phyloP scores from a whole-genome alignment of 179 eudicot species.

The Silene coronaria region DNA sequence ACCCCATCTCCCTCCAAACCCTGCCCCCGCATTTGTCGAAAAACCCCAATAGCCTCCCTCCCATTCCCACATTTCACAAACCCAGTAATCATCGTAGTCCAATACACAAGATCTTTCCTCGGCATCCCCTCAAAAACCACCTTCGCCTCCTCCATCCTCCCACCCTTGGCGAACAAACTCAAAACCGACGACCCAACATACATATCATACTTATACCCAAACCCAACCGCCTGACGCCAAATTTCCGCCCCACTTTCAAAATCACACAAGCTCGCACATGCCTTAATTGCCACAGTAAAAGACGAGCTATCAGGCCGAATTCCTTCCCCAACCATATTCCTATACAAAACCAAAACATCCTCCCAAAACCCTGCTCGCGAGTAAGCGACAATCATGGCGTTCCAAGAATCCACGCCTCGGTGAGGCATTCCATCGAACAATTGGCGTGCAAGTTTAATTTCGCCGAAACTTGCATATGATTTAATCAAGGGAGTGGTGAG shows the following conservation, averaged over 20 bases:
- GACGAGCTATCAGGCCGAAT: slow-evolving; percentile 73
- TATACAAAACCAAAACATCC: slow-evolving; percentile 46
- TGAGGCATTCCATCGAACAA: slow-evolving; percentile 55
- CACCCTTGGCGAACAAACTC: slow-evolving; percentile 58
- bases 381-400: slow-evolving; percentile 58
- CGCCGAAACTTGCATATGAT: slow-evolving; percentile 37
- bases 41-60: slow-evolving; percentile 44
- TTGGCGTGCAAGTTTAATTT: slow-evolving; percentile 40
- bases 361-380: slow-evolving; percentile 31
- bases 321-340: slow-evolving; percentile 41
- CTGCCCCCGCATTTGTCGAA: slow-evolving; percentile 39
- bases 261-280: slow-evolving; percentile 53
- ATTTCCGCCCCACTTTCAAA: slow-evolving; percentile 49
- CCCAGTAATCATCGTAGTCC: slow-evolving; percentile 72
- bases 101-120: slow-evolving; percentile 54
- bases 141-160: slow-evolving; percentile 53
- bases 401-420: slow-evolving; percentile 56
- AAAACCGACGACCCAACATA: slow-evolving; percentile 65
- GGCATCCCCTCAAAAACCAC: slow-evolving; percentile 50
- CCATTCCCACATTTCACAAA: slow-evolving; percentile 53
- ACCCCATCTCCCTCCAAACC: slow-evolving; percentile 60
- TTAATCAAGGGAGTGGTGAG: slow-evolving; percentile 44
- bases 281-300: slow-evolving; percentile 65
- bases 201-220: slow-evolving; percentile 54
- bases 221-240: slow-evolving; percentile 42